Conservation (phyloP, 2,329 filamentous ascomycete species). For the Colletotrichum sp. region DNA sequence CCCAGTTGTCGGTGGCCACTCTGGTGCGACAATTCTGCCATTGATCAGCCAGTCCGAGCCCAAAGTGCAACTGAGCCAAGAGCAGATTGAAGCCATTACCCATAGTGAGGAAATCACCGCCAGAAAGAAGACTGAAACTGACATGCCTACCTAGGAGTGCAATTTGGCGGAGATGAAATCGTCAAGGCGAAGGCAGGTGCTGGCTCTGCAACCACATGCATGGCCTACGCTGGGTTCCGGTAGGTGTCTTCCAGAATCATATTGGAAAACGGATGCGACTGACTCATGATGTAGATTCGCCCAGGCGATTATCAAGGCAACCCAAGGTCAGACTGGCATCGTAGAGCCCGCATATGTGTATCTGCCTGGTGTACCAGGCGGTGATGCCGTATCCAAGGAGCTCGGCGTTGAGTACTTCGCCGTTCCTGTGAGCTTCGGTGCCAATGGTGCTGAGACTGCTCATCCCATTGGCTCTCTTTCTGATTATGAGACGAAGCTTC, state of each 20-base stretch:
- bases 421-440: neutral
- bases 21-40: constrained; percentile 78
- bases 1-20: constrained; percentile 78
- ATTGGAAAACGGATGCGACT: neutral
- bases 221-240: constrained; percentile 69
- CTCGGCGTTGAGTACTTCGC: constrained; percentile 66
- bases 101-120: constrained; percentile 40
- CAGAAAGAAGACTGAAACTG: neutral
- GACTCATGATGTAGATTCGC: constrained; percentile 38
- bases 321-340: constrained; percentile 74
- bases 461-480: neutral
- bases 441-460: neutral
- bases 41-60: constrained; percentile 74
- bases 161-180: constrained; percentile 84
- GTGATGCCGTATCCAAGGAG: constrained; percentile 63
- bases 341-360: constrained; percentile 63
- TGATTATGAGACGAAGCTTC: neutral
- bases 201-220: constrained; percentile 83
- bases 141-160: constrained; percentile 53
- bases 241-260: neutral
- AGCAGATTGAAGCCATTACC: constrained; percentile 57
- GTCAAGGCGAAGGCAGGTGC: constrained; percentile 86
- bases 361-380: constrained; percentile 74
- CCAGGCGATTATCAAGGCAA: constrained; percentile 74
- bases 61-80: constrained; percentile 65